Evolutionary conservation across 352 stramenopile genomes (phyloP).

Genomic region (Phytophthora pinifolia): DNA sequence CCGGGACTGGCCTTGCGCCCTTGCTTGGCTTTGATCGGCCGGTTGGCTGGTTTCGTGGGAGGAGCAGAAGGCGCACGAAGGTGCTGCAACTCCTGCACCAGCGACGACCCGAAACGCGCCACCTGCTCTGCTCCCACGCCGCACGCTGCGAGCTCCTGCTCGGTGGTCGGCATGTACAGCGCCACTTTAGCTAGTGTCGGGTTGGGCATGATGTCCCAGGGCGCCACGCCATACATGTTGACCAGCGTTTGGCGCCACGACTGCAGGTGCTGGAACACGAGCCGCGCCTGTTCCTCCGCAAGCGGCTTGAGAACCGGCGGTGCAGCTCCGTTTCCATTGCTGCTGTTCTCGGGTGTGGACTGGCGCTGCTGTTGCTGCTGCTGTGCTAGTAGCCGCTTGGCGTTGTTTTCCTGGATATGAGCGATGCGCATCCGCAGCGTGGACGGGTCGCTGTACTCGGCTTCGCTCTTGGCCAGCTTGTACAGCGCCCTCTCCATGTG

Average conservation of each 20-base stretch:
- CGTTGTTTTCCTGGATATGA: constrained; percentile 72
- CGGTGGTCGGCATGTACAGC: constrained; percentile 50
- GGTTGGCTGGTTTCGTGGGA: constrained; percentile 10
- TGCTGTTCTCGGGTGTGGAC: constrained; percentile 15
- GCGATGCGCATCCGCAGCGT: constrained; percentile 94
- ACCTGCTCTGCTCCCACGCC: constrained; percentile 49
- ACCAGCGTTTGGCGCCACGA: constrained; percentile 80
- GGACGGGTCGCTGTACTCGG: constrained; percentile 91
- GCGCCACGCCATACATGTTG: constrained; percentile 63
- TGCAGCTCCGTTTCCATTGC: constrained; percentile 10
- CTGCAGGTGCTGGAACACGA: constrained; percentile 74
- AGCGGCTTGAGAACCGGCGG: constrained; percentile 32
- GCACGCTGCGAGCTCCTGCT: constrained; percentile 58
- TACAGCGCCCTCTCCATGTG: constrained; percentile 96
- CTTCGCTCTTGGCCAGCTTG: constrained; percentile 63
- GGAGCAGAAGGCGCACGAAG: constrained; percentile 8
- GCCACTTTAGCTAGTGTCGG: constrained; percentile 71
- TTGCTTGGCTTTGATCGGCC: constrained; percentile 20
- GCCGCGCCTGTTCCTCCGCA: constrained; percentile 55
- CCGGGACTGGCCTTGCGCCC: constrained; percentile 18
- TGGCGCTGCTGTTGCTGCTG: constrained; percentile 34
- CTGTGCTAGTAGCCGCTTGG: constrained; percentile 64
- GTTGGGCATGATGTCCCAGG: constrained; percentile 78
- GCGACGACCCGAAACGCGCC: constrained; percentile 58
- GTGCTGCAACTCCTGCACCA: constrained; percentile 55